phyloP scores from a whole-genome alignment of 1,284 basidiomycete species.

The Boletus smithii region DNA sequence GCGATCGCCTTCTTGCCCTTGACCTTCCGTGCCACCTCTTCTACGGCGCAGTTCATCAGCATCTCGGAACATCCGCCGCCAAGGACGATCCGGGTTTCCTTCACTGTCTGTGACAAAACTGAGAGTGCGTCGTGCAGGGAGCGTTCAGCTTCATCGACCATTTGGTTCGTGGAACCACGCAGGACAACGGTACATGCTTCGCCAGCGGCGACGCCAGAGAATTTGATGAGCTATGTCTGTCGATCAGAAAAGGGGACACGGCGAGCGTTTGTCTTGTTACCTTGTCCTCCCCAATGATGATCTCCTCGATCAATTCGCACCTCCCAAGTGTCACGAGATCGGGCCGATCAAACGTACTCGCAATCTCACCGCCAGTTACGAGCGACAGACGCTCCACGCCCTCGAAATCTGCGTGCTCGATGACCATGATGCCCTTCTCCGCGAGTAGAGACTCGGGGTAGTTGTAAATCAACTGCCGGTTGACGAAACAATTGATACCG shows the following conservation, averaged over 20 bases:
- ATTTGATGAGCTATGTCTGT: slow-evolving; percentile 84
- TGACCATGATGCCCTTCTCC: slow-evolving; percentile 92
- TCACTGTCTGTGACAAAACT: slow-evolving; percentile 96
- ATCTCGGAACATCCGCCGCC: slow-evolving; percentile 98
- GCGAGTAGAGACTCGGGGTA: slow-evolving; percentile 94
- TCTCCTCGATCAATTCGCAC: slow-evolving; percentile 96
- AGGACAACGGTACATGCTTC: slow-evolving; percentile 99
- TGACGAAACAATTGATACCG: slow-evolving; percentile 98
- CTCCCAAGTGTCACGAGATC: slow-evolving; percentile 91
- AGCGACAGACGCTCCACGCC: slow-evolving; percentile 95
- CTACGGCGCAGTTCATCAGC: slow-evolving; percentile 94
- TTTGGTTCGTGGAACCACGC: slow-evolving; percentile 94
- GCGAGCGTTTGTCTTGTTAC: slow-evolving; percentile 39
- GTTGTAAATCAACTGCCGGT: slow-evolving; percentile 99
- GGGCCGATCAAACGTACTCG: slow-evolving; percentile 92
- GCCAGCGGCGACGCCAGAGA: slow-evolving; percentile 96
- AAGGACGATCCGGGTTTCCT: slow-evolving; percentile 91
- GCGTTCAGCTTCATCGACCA: slow-evolving; percentile 98
- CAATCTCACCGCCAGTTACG: slow-evolving; percentile 98
- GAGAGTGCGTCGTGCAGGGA: slow-evolving; percentile 97
- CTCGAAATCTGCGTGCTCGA: slow-evolving; percentile 99
- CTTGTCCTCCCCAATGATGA: slow-evolving; percentile 99
- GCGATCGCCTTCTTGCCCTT: slow-evolving; percentile 97
- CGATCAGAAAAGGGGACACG: background rate
- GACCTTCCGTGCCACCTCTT: slow-evolving; percentile 81